Evolutionary conservation across 208 protist genomes (phyloP), one percentile per base, ranked within the genome.

Genomic region (Vickermania spadyakhi): DNA sequence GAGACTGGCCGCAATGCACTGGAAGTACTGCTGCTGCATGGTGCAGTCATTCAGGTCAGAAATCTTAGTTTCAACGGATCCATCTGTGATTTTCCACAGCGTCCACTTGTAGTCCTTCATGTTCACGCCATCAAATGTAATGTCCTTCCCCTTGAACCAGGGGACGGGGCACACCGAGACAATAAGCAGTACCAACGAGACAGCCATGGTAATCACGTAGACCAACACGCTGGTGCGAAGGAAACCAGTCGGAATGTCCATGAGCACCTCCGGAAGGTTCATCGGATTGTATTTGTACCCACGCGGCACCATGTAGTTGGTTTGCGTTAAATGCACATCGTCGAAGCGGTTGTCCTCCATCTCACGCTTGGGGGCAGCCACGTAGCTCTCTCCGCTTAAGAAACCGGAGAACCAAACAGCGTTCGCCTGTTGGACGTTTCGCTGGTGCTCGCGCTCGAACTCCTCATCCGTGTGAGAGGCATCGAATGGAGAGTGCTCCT

Each of bases 1-100:
- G 53, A 56, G 74, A 56, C 57, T 70, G 25, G 52, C 71, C 28
- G 74, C 64, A 52, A 87, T 87, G 51, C 58, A 61, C 45, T 81
- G 76, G 57, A 72, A 79, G 62, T 81, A 87, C 64, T 87, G 80
- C 59, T 86, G 80, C 61, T 86, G 64, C 23, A 79, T 45, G 3
- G 75, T 72, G 61, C 79, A 86, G 41, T 27, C 26, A 21, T 36
- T 58, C 52, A 80, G 62, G 0, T 31, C 41, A 31, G 51, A 54
- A 5, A 78, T 51, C 4, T 42, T 58, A 3, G 21, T 18, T 0
- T 62, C 26, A 41, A 75, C 51, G 36, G 22, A 31, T 51, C 73
- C 73, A 26, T 72, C 74, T 54, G 56, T 50, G 41, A 69, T 49
- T 25, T 64, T 52, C 68, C 72, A 87, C 45, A 87, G 64, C 5